Base-by-base conservation (phyloP, 306 rosid genomes). In the Vachellia collinsii region DNA sequence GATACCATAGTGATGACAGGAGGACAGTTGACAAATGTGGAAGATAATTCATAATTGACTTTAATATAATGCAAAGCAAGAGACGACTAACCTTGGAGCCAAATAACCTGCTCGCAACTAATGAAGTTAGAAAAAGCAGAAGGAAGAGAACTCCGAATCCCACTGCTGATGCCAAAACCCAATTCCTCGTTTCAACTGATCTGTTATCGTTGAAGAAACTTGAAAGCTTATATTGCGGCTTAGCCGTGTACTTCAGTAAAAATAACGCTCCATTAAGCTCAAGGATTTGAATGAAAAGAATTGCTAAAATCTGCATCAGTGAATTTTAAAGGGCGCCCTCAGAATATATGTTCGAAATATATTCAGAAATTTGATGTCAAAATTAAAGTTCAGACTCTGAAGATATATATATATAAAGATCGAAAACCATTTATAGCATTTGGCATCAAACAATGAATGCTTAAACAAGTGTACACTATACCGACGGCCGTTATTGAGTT, bases 141-240 rank as follows among this genome's bases (percentile, higher is more conserved):
- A 91, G 71, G 34, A 82, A 61, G 37, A 94, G 90, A 85, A 88
- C 76, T 83, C 90, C 94, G 61, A 90, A 82, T 85, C 97, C 97
- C 59, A 88, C 51, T 22, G 86, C 87, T 48, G 93, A 85, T 76
- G 91, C 88, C 80, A 90, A 82, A 63, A 89, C 50, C 94, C 94
- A 91, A 87, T 78, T 92, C 86, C 94, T 90, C 41, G 74, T 75
- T 37, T 70, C 81, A 5, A 79, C 66, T 62, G 77, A 74, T 54
- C 77, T 51, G 82, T 84, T 69, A 16, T 39, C 73, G 80, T 78
- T 58, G 75, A 91, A 90, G 84, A 92, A 85, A 72, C 72, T 78
- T 19, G 65, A n/a, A 80, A 85, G 81, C 42, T 83, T 82, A 67
- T 86, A 82, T 53, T 79, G 85, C 7, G 92, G 89, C 63, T 88